A percentile compares a stretch with the other conserved stretches of the same genome.
These are phyloP conservation scores for Cercospora beticola DNA, from an alignment of 2,329 filamentous ascomycete genomes.

Conservation along the genomic window DNA sequence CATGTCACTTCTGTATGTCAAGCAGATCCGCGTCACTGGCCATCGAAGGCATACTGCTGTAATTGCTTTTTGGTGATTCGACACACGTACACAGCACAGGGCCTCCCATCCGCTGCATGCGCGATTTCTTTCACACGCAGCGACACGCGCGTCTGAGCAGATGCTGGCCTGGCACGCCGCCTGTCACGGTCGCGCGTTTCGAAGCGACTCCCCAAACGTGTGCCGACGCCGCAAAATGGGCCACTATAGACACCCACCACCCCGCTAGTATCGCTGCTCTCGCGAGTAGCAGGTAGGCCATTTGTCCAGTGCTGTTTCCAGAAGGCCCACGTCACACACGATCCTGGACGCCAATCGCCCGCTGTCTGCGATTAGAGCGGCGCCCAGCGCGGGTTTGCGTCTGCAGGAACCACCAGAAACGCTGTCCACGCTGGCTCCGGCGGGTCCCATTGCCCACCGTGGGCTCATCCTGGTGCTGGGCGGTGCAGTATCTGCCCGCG, in stretches of 20 bases:
- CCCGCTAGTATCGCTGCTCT: neutral
- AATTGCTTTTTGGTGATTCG: conserved; percentile 5
- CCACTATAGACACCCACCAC: neutral
- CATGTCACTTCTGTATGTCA: conserved; percentile 9
- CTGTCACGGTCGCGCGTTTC: neutral
- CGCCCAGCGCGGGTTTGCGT: conserved; percentile 7
- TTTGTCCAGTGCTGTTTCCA: conserved; percentile 1
- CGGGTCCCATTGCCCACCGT: neutral
- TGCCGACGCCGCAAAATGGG: neutral
- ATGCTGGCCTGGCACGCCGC: neutral
- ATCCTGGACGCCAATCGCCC: conserved; percentile 10
- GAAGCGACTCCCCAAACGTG: neutral
- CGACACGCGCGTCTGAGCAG: neutral
- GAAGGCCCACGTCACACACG: conserved; percentile 9
- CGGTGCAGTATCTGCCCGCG: neutral
- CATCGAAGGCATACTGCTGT: neutral
- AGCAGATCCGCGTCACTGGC: conserved; percentile 10
- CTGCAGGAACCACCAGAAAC: conserved; percentile 6
- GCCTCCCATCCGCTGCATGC: neutral
- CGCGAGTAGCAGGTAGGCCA: neutral
- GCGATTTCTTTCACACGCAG: neutral
- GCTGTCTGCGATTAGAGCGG: conserved; percentile 3
- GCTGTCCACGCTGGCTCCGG: neutral
- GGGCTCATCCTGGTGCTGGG: neutral
- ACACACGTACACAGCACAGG: neutral